These are phyloP conservation scores for Ustilago esculenta DNA, from an alignment of 1,284 basidiomycete genomes.

Conservation along the genomic window DNA sequence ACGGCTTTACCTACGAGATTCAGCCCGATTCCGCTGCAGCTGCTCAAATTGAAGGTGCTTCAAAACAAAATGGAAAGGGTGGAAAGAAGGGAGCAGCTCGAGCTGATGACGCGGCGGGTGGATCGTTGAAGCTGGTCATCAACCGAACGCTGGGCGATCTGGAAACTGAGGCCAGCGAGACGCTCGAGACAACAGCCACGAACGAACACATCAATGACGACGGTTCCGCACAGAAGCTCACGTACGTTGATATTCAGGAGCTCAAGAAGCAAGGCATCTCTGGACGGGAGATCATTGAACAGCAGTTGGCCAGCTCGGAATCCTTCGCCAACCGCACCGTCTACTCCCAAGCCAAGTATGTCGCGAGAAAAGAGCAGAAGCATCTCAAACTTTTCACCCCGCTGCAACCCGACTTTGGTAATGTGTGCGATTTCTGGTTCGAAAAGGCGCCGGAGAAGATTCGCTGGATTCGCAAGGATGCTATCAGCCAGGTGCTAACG, in stretches of 20 bases:
- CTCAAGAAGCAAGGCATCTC: conserved; percentile 62
- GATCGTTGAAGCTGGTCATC: conserved; percentile 43
- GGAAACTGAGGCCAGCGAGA: conserved; percentile 37
- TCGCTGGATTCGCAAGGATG: conserved; percentile 85
- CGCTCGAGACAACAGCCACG: conserved; percentile 61
- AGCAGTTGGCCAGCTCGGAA: conserved; percentile 52
- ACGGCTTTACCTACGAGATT: conserved; percentile 66
- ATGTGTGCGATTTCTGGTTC: conserved; percentile 90
- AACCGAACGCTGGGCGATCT: conserved; percentile 50
- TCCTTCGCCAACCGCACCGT: conserved; percentile 60
- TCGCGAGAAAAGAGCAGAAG: conserved; percentile 64
- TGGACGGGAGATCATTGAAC: conserved; percentile 63
- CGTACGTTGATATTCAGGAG: conserved; percentile 64
- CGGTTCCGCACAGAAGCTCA: conserved; percentile 61
- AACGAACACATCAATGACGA: conserved; percentile 67
- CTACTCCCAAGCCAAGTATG: conserved; percentile 64
- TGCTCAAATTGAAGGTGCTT: not conserved
- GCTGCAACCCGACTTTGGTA: conserved; percentile 85
- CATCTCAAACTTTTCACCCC: conserved; percentile 89
- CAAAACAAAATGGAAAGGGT: conserved; percentile 9
- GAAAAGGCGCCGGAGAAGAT: conserved; percentile 74
- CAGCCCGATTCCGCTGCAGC: conserved; percentile 9
- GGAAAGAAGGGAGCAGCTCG: conserved; percentile 4
- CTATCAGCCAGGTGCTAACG: conserved; percentile 85
- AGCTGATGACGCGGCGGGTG: not conserved